These are phyloP conservation scores for Vitis cinerea DNA, from an alignment of 164 flowering plant species.

Conservation along the genomic window DNA sequence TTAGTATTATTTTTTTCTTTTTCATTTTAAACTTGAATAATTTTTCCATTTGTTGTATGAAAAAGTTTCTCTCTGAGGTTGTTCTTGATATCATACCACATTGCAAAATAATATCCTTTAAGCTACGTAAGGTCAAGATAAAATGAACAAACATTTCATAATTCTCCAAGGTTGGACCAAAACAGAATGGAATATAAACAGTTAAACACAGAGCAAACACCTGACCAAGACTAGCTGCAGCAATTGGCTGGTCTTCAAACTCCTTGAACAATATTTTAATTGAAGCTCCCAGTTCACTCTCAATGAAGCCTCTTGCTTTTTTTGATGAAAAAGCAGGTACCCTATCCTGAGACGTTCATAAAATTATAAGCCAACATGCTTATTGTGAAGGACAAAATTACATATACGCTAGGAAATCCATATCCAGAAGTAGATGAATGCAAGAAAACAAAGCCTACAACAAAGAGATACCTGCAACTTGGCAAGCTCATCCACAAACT, in stretches of 20 bases:
- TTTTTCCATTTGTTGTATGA: no score
- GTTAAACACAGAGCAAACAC: constrained; percentile 40
- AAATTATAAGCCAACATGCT: not conserved
- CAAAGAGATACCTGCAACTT: constrained; percentile 77
- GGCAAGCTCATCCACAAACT: constrained; percentile 92
- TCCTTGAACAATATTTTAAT: constrained; percentile 62
- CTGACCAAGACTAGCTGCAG: constrained; percentile 99
- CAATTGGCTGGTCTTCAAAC: constrained; percentile 91
- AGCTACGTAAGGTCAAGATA: not conserved
- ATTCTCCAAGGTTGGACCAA: not conserved
- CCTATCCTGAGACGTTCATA: constrained; percentile 59
- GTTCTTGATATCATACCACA: not conserved
- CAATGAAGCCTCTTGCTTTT: constrained; percentile 72
- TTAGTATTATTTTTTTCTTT: no score
- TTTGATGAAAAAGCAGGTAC: constrained; percentile 89
- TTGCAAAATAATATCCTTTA: not conserved
- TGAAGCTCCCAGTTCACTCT: constrained; percentile 81
- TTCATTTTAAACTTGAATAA: not conserved
- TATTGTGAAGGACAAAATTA: not conserved
- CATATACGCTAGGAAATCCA: not conserved
- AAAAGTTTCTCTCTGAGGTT: no score
- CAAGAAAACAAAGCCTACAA: not conserved
- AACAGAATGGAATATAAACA: not conserved
- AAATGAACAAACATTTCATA: not conserved
- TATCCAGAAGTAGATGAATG: not conserved